Conservation (phyloP, 129 eudicot species). For the Pittosporum tobira region DNA sequence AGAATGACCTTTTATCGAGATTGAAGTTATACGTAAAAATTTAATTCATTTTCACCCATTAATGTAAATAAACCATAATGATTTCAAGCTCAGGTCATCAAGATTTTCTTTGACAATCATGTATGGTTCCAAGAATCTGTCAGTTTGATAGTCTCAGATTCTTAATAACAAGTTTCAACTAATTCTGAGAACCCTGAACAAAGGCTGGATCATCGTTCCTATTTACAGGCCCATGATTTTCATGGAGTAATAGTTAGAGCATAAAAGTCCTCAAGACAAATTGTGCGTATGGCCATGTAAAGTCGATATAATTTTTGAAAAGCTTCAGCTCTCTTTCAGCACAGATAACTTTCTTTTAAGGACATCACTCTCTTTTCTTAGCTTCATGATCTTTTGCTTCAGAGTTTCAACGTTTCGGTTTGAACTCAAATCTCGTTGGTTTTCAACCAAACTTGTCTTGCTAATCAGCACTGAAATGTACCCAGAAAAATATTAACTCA, state of each 20-base stretch:
- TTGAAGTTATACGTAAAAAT: too few species aligned
- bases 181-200: too few species aligned
- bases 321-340: conserved; percentile 23
- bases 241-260: too few species aligned
- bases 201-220: too few species aligned
- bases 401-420: conserved; percentile 19
- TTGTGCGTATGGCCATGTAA: not conserved
- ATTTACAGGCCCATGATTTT: not conserved
- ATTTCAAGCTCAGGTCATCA: too few species aligned
- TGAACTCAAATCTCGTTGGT: conserved; percentile 6
- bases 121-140: too few species aligned
- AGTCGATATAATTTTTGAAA: not conserved
- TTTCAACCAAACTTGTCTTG: conserved; percentile 27
- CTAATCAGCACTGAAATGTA: conserved; percentile 40
- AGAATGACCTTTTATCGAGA: too few species aligned
- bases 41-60: too few species aligned
- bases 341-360: conserved; percentile 40
- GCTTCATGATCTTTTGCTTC: conserved; percentile 69
- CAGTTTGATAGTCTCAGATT: too few species aligned
- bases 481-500: not conserved
- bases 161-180: too few species aligned
- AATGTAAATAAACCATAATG: too few species aligned
- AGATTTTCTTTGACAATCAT: too few species aligned
- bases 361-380: conserved; percentile 64
- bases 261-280: not conserved